Conservation (phyloP, 2,329 filamentous ascomycete genomes). For the Byssochlamys sp. region DNA sequence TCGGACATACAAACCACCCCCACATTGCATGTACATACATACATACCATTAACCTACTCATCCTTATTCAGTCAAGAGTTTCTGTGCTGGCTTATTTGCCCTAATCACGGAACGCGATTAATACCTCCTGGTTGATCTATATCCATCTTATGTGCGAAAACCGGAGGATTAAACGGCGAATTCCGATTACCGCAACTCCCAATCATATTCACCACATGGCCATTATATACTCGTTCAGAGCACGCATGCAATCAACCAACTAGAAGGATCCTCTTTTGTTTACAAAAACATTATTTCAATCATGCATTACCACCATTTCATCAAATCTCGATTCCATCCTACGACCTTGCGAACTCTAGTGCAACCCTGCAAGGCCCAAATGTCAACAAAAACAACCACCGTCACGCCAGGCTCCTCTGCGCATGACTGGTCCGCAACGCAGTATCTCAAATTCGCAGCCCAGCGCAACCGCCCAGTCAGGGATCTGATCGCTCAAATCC, state of each 20-base stretch:
- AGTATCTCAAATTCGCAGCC: constrained; percentile 48
- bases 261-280: neutral
- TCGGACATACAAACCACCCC: neutral
- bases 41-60: too few relatives aligned
- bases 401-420: neutral
- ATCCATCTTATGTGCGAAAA: neutral
- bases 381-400: neutral
- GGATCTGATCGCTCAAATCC: constrained; percentile 45
- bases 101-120: too few relatives aligned
- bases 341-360: neutral
- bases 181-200: neutral
- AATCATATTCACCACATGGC: neutral
- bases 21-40: too few relatives aligned
- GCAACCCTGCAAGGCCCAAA: neutral
- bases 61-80: too few relatives aligned
- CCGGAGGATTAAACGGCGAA: neutral
- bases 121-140: too few relatives aligned
- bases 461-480: constrained; percentile 46
- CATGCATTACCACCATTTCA: neutral
- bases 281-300: neutral
- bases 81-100: too few relatives aligned
- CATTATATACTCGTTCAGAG: neutral
- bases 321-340: neutral
- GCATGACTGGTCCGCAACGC: constrained; percentile 45
- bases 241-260: neutral